A percentile compares a stretch with the other conserved stretches of the same genome.
These are phyloP conservation scores for Emmonsiellopsis sp. DNA, from an alignment of 2,329 filamentous ascomycete genomes.

Conservation along the genomic window DNA sequence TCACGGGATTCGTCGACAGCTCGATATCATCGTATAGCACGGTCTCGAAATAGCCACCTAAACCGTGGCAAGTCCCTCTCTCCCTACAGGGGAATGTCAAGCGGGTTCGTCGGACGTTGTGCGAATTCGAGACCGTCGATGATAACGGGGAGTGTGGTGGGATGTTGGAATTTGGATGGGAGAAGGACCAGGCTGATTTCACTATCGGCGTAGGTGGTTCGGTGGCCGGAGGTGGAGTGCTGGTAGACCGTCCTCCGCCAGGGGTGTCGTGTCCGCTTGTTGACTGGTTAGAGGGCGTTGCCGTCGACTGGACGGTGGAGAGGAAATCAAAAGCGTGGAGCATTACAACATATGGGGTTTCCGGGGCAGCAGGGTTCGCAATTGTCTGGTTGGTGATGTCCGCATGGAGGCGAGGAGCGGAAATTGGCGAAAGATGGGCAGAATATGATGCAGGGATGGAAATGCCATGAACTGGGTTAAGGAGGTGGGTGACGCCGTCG, in stretches of 20 bases:
- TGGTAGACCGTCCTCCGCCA: constrained; percentile 15
- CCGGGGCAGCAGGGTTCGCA: constrained; percentile 62
- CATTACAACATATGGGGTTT: constrained; percentile 92
- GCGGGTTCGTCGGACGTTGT: constrained; percentile 75
- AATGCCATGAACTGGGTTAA: constrained; percentile 72
- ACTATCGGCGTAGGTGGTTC: constrained; percentile 29
- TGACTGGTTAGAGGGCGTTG: background rate
- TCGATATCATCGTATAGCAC: constrained; percentile 83
- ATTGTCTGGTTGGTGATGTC: constrained; percentile 60
- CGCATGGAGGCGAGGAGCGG: constrained; percentile 73
- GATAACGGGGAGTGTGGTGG: constrained; percentile 21
- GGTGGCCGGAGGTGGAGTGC: constrained; percentile 18
- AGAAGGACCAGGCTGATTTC: constrained; percentile 36
- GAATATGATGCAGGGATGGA: constrained; percentile 92
- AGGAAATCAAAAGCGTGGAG: constrained; percentile 84
- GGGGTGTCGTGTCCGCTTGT: constrained; percentile 4
- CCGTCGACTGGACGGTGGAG: constrained; percentile 39
- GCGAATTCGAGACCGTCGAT: constrained; percentile 65
- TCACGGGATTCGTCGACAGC: constrained; percentile 84
- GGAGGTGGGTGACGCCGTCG: constrained; percentile 85
- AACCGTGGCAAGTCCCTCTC: constrained; percentile 76
- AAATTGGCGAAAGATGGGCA: constrained; percentile 84
- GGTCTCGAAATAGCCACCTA: constrained; percentile 93
- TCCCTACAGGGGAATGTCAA: constrained; percentile 68
- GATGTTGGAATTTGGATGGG: constrained; percentile 31